A percentile compares a stretch with the other conserved stretches of the same genome.
phyloP scores from a whole-genome alignment of 2,329 filamentous ascomycete genomes.

The Huntiella savannae region DNA sequence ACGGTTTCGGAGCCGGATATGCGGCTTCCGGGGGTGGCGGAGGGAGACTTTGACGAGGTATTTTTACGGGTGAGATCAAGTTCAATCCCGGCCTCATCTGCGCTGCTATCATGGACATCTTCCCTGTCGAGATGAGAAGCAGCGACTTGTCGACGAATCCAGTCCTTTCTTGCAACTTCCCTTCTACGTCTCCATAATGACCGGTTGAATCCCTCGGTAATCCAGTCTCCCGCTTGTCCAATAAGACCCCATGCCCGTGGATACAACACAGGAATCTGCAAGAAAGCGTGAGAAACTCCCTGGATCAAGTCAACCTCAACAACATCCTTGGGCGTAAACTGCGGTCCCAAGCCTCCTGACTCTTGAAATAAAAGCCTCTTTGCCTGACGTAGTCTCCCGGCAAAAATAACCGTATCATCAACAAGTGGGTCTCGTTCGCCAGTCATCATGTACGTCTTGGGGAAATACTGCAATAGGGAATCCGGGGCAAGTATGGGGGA shows the following conservation, averaged over 20 bases:
- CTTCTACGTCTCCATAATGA: not conserved
- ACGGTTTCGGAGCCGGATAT: too few species aligned
- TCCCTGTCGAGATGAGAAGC: not conserved
- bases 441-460: slow-evolving; percentile 84
- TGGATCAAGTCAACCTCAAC: slow-evolving; percentile 69
- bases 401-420: slow-evolving; percentile 93
- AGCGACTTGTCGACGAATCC: slow-evolving; percentile 1
- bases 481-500: slow-evolving; percentile 84
- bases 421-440: slow-evolving; percentile 90
- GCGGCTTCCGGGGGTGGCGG: too few species aligned
- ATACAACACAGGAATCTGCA: slow-evolving; percentile 78
- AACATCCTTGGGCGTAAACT: slow-evolving; percentile 16
- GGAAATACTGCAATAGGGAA: slow-evolving; percentile 63
- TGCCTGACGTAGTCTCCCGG: slow-evolving; percentile 57
- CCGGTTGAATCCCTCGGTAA: slow-evolving; percentile 48
- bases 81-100: slow-evolving; percentile 67
- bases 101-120: slow-evolving; percentile 17
- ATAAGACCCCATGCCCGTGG: slow-evolving; percentile 83
- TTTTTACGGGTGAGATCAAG: slow-evolving; percentile 31
- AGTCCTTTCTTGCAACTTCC: slow-evolving; percentile 3
- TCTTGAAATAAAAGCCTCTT: slow-evolving; percentile 11
- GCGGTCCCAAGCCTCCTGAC: not conserved
- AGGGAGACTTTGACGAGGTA: too few species aligned
- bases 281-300: slow-evolving; percentile 79
- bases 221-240: slow-evolving; percentile 60